A percentile compares a stretch with the other conserved stretches of the same genome.
Evolutionary conservation across 371 early-diverging fungal genomes (phyloP).

Genomic region (Scutellospora calospora): DNA sequence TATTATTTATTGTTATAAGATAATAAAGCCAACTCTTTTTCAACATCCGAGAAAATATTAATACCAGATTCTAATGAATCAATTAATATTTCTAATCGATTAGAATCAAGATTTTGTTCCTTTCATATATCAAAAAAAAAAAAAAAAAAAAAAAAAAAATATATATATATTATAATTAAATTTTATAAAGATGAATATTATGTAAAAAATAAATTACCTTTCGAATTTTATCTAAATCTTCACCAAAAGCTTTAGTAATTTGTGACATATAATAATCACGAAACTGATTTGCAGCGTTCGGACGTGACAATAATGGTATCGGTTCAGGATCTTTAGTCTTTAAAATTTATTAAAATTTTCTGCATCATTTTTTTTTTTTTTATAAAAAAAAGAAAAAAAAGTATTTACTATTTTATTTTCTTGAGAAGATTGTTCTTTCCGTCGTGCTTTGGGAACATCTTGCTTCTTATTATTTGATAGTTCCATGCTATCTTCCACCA

Average conservation of each 20-base stretch:
- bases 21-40: slow-evolving; percentile 35
- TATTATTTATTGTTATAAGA: slow-evolving; percentile 3
- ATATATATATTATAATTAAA: neutral
- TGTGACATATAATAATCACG: slow-evolving; percentile 40
- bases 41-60: slow-evolving; percentile 42
- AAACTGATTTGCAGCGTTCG: slow-evolving; percentile 31
- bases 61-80: slow-evolving; percentile 43
- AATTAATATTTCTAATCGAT: slow-evolving; percentile 43
- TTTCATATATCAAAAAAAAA: slow-evolving; percentile 14
- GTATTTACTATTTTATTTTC: neutral
- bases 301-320: slow-evolving; percentile 27
- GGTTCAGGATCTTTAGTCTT: slow-evolving; percentile 22
- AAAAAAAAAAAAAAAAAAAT: neutral
- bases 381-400: neutral
- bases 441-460: neutral
- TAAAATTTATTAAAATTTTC: neutral
- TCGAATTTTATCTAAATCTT: slow-evolving; percentile 41
- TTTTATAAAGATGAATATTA: neutral
- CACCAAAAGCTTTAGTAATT: slow-evolving; percentile 39
- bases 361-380: neutral
- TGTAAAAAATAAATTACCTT: slow-evolving; percentile 18
- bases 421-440: neutral
- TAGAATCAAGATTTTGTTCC: slow-evolving; percentile 42
- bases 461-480: neutral
- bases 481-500: neutral